Evolutionary conservation across 768 basidiomycete species (phyloP).

Genomic region (Psilocybe subaeruginosa): DNA sequence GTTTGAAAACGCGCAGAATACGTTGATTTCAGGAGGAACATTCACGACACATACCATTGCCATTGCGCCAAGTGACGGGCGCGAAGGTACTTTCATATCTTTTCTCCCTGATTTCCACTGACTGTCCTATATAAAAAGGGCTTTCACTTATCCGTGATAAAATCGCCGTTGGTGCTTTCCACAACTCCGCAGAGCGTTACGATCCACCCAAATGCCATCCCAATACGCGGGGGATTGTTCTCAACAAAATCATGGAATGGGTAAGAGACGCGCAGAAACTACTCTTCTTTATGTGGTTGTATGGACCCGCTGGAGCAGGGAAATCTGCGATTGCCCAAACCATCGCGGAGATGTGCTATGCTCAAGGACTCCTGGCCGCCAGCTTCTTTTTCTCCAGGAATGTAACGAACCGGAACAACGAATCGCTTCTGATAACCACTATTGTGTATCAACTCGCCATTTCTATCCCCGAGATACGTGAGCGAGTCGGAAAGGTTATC

Average conservation of each 20-base stretch:
- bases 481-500: conserved; percentile 7
- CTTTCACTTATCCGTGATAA: neutral
- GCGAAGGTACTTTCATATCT: neutral
- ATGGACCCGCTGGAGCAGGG: conserved; percentile 22
- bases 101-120: neutral
- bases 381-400: conserved; percentile 24
- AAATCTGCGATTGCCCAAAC: conserved; percentile 25
- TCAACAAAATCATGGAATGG: conserved; percentile 15
- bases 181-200: conserved; percentile 19
- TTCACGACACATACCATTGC: conserved; percentile 1
- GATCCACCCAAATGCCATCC: conserved; percentile 19
- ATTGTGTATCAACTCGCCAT: conserved; percentile 20
- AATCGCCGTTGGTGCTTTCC: conserved; percentile 15
- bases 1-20: conserved; percentile 6
- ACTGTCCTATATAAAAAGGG: neutral
- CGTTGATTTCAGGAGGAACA: conserved; percentile 7
- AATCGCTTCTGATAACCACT: conserved; percentile 17
- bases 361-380: conserved; percentile 1
- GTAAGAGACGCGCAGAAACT: neutral
- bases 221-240: conserved; percentile 10
- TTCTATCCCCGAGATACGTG: conserved; percentile 5
- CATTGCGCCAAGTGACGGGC: neutral
- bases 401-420: conserved; percentile 7
- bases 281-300: conserved; percentile 19
- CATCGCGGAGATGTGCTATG: conserved; percentile 17